Evolutionary conservation across 148 eudicot species (phyloP).

Genomic region (Vaccinium myrtillus): DNA sequence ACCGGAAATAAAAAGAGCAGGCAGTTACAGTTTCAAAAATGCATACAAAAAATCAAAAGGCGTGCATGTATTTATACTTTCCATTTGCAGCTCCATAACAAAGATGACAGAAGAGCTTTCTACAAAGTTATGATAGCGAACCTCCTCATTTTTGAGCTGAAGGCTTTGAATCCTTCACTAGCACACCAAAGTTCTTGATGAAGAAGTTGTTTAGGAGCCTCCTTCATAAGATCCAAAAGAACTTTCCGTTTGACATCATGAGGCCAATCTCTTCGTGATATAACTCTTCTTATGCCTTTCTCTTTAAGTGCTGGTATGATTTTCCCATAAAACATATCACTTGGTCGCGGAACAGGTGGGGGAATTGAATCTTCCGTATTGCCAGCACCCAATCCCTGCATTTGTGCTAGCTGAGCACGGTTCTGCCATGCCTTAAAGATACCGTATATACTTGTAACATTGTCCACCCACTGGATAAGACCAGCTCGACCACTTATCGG

Average conservation of each 20-base stretch:
- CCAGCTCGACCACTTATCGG: constrained; percentile 99
- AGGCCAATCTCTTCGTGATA: constrained; percentile 98
- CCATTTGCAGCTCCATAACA: background rate
- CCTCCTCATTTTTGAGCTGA: constrained; percentile 90
- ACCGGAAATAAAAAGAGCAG: background rate
- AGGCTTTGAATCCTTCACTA: constrained; percentile 93
- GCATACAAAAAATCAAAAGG: background rate
- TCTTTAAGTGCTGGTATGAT: constrained; percentile 98
- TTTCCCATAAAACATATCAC: constrained; percentile 99
- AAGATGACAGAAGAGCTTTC: background rate
- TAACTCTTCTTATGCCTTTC: constrained; percentile 97
- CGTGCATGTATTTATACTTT: background rate
- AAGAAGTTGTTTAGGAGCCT: constrained; percentile 90
- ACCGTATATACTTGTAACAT: constrained; percentile 84
- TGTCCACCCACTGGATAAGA: constrained; percentile 98
- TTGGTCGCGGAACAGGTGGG: constrained; percentile 92
- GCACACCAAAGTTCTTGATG: constrained; percentile 99
- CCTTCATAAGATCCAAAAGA: constrained; percentile 90
- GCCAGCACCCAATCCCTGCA: constrained; percentile 51
- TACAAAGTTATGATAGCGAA: constrained; percentile 17
- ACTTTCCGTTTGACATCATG: constrained; percentile 97
- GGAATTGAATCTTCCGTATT: constrained; percentile 50
- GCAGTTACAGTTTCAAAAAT: background rate
- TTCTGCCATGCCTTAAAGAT: constrained; percentile 94
- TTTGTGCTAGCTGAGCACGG: constrained; percentile 66